Evolutionary conservation across 306 rosid genomes (phyloP).

Genomic region (Ormosia emarginata): DNA sequence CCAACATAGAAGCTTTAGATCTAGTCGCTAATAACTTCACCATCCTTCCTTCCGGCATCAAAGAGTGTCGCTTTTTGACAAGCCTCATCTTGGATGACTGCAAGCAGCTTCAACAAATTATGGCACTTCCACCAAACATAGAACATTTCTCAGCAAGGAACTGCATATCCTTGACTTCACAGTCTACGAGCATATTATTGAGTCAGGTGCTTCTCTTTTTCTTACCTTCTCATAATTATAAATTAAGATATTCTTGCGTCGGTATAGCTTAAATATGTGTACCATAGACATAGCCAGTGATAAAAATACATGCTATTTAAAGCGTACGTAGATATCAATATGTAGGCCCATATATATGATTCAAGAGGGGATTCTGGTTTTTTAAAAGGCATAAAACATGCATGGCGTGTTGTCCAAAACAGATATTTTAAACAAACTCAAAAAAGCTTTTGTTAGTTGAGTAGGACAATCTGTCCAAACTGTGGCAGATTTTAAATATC

Average conservation of each 20-base stretch:
- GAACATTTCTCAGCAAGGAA: neutral
- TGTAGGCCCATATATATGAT: too few species aligned
- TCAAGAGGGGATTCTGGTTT: too few species aligned
- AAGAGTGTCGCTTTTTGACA: neutral
- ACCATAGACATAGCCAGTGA: neutral
- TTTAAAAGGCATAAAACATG: too few species aligned
- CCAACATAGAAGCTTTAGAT: neutral
- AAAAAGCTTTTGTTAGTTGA: too few species aligned
- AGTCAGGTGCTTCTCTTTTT: neutral
- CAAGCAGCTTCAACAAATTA: neutral
- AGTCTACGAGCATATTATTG: neutral
- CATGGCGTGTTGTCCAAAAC: too few species aligned
- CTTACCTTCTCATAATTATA: too few species aligned
- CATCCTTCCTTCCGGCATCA: neutral
- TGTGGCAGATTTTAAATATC: too few species aligned
- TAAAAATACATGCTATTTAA: neutral
- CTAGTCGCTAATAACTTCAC: neutral
- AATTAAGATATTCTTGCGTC: too few species aligned
- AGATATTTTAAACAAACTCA: too few species aligned
- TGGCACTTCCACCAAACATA: neutral
- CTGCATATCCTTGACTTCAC: neutral
- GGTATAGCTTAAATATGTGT: neutral
- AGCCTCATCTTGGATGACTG: neutral
- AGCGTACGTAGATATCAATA: too few species aligned
- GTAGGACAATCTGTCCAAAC: too few species aligned